phyloP scores from a whole-genome alignment of 805 yeast genomes.

The Candida cerambycidarum region DNA sequence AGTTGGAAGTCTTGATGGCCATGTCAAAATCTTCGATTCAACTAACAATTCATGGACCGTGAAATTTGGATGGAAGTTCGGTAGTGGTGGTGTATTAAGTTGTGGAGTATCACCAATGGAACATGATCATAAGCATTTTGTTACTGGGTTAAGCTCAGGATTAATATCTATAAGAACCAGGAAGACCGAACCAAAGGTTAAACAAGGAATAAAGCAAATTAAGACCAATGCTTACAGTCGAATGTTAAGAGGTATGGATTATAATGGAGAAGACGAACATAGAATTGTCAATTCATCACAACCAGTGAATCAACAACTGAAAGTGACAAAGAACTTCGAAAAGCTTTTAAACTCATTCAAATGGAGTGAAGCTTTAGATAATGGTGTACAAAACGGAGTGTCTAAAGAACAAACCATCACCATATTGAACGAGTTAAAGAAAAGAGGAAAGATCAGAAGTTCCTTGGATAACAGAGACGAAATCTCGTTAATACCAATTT shows the following conservation, averaged over 20 bases:
- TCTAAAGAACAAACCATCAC: slow-evolving; percentile 79
- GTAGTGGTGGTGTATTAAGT: slow-evolving; percentile 79
- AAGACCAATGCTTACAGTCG: slow-evolving; percentile 68
- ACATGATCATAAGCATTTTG: slow-evolving; percentile 66
- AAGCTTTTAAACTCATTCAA: slow-evolving; percentile 80
- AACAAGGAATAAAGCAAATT: slow-evolving; percentile 47
- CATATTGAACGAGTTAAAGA: slow-evolving; percentile 80
- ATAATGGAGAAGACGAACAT: slow-evolving; percentile 86
- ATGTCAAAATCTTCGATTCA: slow-evolving; percentile 90
- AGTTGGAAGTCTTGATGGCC: slow-evolving; percentile 96
- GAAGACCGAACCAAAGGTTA: slow-evolving; percentile 60
- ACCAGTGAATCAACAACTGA: slow-evolving; percentile 36
- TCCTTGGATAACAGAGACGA: slow-evolving; percentile 84
- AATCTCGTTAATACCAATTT: slow-evolving; percentile 75
- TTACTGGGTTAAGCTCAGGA: slow-evolving; percentile 89
- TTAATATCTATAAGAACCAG: slow-evolving; percentile 85
- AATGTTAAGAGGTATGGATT: slow-evolving; percentile 89
- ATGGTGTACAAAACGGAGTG: slow-evolving; percentile 77
- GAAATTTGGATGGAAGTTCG: slow-evolving; percentile 96
- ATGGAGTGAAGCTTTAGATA: slow-evolving; percentile 91
- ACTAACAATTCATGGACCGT: slow-evolving; percentile 74
- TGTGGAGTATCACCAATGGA: slow-evolving; percentile 84
- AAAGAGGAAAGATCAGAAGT: slow-evolving; percentile 84
- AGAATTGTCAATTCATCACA: slow-evolving; percentile 59
- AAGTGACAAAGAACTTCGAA: slow-evolving; percentile 79